These are phyloP conservation scores for Intubia oerlemansii DNA, from an alignment of 2,329 filamentous ascomycete species.

Conservation along the genomic window DNA sequence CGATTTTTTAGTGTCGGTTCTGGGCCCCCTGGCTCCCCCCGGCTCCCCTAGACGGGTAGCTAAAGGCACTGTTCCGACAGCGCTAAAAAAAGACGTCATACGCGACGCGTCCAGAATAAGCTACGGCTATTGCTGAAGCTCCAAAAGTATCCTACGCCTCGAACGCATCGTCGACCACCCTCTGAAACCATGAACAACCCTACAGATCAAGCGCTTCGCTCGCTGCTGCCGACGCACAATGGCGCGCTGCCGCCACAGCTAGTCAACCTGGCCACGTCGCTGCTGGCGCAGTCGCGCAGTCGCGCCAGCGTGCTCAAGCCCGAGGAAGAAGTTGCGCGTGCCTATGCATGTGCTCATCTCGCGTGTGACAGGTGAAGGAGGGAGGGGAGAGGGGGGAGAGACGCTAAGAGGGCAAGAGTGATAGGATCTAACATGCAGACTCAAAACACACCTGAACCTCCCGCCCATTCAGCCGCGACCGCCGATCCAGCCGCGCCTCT, in stretches of 20 bases:
- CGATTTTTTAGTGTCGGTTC: too few species aligned
- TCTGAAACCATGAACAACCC: conserved; percentile 42
- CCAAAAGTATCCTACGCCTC: background rate
- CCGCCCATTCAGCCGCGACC: conserved; percentile 56
- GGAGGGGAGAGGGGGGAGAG: background rate
- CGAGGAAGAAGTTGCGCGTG: conserved; percentile 72
- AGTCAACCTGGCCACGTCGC: conserved; percentile 45
- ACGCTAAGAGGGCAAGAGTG: background rate
- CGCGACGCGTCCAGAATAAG: background rate
- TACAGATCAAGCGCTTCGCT: conserved; percentile 51
- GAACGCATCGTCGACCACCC: background rate
- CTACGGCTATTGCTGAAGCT: background rate
- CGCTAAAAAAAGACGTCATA: too few species aligned
- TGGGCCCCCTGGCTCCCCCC: too few species aligned
- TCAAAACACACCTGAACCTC: conserved; percentile 57
- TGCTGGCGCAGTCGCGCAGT: conserved; percentile 62
- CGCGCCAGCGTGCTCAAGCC: conserved; percentile 58
- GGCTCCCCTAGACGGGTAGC: too few species aligned
- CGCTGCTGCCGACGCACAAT: conserved; percentile 51
- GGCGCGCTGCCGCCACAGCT: conserved; percentile 47
- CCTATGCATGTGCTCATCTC: conserved; percentile 69
- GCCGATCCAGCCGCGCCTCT: conserved; percentile 58
- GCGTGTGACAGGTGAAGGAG: conserved; percentile 62
- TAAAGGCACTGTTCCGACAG: too few species aligned
- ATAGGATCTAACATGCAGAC: conserved; percentile 25